Base-by-base conservation (phyloP, 176 grass and related monocot genomes). In the Oryza longistaminata region DNA sequence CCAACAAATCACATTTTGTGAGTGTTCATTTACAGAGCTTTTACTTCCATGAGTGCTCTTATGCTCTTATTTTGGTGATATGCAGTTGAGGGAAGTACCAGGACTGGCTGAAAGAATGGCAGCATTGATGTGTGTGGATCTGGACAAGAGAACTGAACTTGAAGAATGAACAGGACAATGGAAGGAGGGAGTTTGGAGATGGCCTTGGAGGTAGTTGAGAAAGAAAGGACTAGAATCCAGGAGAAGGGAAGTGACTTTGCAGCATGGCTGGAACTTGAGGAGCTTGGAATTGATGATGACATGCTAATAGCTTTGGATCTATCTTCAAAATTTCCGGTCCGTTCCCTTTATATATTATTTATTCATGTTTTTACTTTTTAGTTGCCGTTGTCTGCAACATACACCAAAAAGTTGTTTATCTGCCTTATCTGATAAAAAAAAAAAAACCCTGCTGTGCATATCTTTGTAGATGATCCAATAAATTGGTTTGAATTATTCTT, bases 281-380 rank as follows among this genome's bases (percentile, higher is more conserved):
- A 95, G 84, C 85, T 98, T 27, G 93, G 91, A n/a, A 94, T 98
- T 67, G 93, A 98, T 76, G 93, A 98, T 83, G 93, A 93, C n/a
- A 93, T 93, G 91, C 83, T 98, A 52, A 43, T 62, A 72, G 81
- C 93, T 78, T 86, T 95, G 66, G 83, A 95, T 88, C 77, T 95
- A 84, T 88, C 93, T 73, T 73, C 89, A 58, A 98, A 88, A 70
- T 91, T 95, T 89, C 93, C 89, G 85, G 95, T 98, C 14, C 12
- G 87, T 40, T 70, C 64, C 77, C 39, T 78, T 70, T 87, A 12
- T 7, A 25, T 62, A 40, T 87, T 10, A 33, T 62, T 25, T 87
- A 16, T 29, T 68, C 44, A 49, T 78, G 66, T 71, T 72, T 39
- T 25, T 33, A 69, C 0, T 25, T 71, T 83, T 44, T 33, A 68